Evolutionary conservation across 2,329 filamentous ascomycete genomes (phyloP), one percentile per base, ranked within the genome.

Genomic region (Fusarium hainanense): DNA sequence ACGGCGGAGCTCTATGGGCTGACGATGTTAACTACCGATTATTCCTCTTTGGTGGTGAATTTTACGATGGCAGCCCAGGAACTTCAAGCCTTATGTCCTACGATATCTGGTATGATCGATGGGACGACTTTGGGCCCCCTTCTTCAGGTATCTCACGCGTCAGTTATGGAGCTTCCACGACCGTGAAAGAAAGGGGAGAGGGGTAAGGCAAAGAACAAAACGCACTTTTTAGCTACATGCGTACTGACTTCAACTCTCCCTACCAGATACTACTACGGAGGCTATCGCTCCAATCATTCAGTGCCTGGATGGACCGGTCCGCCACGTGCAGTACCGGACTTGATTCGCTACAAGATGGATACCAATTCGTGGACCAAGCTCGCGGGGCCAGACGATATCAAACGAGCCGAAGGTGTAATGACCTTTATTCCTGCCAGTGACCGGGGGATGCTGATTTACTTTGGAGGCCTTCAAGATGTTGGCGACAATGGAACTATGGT

Each of bases 1-100:
- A 58, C 18, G 49, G 55, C 18, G 55, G 55, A 8, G 37, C 55
- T 2, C 14, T 58, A 1, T 58, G 55, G 49, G 55, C 48, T 34
- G 55, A 58, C 20, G 48, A 54, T 13, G 13, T 58, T 4, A 58
- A 58, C 21, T 54, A 58, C 18, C 48, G 55, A 2, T 12, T 58
- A 7, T 58, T 58, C 14, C 55, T 58, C 4, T 58, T 58, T 9
- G 55, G 55, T 0, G 55, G 55, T 2, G 55, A 58, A 4, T 58
- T 43, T 21, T 54, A 54, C 20, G 23, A 37, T 12, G 27, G 37
- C 5, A 54, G 34, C 4, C 48, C 37, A 2, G 54, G 21, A 0
- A 43, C 37, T 34, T 37, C 48, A 6, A 54, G 21, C 9, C 30
- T 58, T 2, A 58, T 58, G 48, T 58, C 55, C 18, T 58, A 58